Conservation (phyloP, 2,329 filamentous ascomycete species). For the Phialophora expanda region DNA sequence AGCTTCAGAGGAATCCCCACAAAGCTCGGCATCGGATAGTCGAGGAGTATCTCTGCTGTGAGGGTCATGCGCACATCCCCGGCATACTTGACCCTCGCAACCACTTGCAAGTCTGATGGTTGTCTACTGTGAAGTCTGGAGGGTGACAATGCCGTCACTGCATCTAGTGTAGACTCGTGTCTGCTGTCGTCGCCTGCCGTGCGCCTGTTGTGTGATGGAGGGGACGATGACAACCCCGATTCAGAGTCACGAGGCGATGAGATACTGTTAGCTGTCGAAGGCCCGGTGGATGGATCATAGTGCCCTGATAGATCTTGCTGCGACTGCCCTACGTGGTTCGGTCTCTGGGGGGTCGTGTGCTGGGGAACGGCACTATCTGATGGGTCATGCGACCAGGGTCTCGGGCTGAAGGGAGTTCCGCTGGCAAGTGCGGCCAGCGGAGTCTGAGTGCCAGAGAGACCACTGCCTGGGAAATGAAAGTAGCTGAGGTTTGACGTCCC, state of each 20-base stretch:
- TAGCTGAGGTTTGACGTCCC: conserved; percentile 57
- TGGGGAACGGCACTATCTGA: neutral
- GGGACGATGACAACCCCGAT: conserved; percentile 34
- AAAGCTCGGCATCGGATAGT: conserved; percentile 98
- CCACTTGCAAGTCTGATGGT: conserved; percentile 87
- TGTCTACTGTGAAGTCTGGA: conserved; percentile 71
- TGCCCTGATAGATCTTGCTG: conserved; percentile 41
- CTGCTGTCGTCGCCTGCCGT: conserved; percentile 13
- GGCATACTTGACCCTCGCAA: conserved; percentile 86
- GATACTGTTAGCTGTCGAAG: conserved; percentile 48
- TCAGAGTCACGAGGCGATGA: conserved; percentile 35
- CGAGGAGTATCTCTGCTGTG: conserved; percentile 91
- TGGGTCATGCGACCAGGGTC: conserved; percentile 37
- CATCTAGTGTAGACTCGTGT: conserved; percentile 30
- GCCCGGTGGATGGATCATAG: conserved; percentile 49
- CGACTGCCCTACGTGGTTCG: neutral
- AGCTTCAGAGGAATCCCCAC: conserved; percentile 93
- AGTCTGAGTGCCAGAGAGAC: conserved; percentile 55
- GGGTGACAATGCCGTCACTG: conserved; percentile 46
- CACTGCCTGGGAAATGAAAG: conserved; percentile 55
- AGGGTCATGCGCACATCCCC: conserved; percentile 86
- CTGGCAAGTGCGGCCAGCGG: conserved; percentile 55
- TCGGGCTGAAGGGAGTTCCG: conserved; percentile 47
- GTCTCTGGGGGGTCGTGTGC: neutral
- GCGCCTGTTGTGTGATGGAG: conserved; percentile 21